Evolutionary conservation across 1,284 basidiomycete genomes (phyloP), one percentile per base, ranked within the genome.

Genomic region (Phellinidium pouzarii): DNA sequence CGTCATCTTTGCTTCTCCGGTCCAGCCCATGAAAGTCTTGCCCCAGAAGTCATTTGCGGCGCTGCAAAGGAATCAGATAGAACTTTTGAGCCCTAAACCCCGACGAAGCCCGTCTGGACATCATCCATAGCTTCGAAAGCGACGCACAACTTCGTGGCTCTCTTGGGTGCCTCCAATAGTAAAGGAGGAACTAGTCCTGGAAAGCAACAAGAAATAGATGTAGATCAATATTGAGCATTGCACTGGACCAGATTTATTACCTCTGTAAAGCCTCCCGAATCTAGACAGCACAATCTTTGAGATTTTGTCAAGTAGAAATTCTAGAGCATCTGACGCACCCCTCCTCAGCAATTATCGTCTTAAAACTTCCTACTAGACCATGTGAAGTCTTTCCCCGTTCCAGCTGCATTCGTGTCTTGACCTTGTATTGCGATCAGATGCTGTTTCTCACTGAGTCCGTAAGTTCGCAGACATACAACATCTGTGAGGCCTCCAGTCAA

Each of bases 371-470:
- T 11, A 97, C 71, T 65, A 98, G 81, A n/a, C 94, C 86, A 52
- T 80, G 72, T 48, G 78, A 71, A 36, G 78, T 73, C 68, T 90
- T 91, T 14, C 87, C 88, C 4, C 84, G 88, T 67, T 92, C 89
- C 23, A 99, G 77, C 68, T 99, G 96, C 84, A 98, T 94, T 29
- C 95, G 89, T 9, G 95, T 99, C 76, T 99, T 99, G 68, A 98
- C 89, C 84, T 88, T 64, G 43, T 48, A 44, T 47, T 40, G 44
- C 50, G 53, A 67, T 62, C 56, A 48, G 45, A 59, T 40, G 56
- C 59, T 58, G 60, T 43, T 53, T 47, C 31, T 48, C 50, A 45
- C 34, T 42, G 27, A 40, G 14, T 64, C 61, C 53, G 31, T 65
- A 40, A 60, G 56, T 53, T 52, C 3, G 36, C 19, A 25, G 50